Evolutionary conservation across 495 filamentous ascomycete genomes (phyloP), one percentile per base, ranked within the genome.

Genomic region (Penicillium steckii): DNA sequence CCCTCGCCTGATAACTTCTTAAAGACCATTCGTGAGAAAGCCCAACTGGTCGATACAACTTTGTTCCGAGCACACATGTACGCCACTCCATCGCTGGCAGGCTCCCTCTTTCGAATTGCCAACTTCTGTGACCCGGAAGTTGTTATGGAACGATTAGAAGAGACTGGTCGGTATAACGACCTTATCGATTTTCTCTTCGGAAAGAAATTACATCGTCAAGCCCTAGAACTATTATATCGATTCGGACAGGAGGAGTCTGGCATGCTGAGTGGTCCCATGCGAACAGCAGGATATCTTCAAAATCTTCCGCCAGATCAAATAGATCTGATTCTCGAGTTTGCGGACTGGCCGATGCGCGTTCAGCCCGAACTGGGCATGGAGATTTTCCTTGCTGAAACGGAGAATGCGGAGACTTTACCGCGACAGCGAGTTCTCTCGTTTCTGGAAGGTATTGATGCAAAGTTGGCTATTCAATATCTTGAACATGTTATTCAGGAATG

Each of bases 41-140:
- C 91, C 21, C 85, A 78, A 33, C 68, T 96, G 2, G 87, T 99
- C 17, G 94, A 99, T 62, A 97, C 94, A 1, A 91, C 91, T 2
- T 78, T 97, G 1, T 99, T 99, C 73, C 82, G 93, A 21, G 86
- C 89, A 2, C 91, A 94, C 62, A 97, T 97, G 89, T 90, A 89
- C 55, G 88, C 85, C 4, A 86, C 83, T 9, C 94, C 94, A 4
- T 82, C 87, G 2, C 77, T 97, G 1, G 91, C 90, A 24, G 90
- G 88, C 1, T 88, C 91, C 3, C 82, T 99, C 1, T 96, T 99
- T 71, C 90, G 95, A 12, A 90, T 97, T 44, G 86, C 90, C 65
- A 99, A 99, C 65, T 97, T 96, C 68, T 97, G 94, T 59, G 93
- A 97, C 56, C 93, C 94, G 0, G 87, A 89, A 23, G 94, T 99